A percentile compares a stretch with the other conserved stretches of the same genome.
Conservation (phyloP, 257 asterid genomes). For the Primulina huaijiensis region DNA sequence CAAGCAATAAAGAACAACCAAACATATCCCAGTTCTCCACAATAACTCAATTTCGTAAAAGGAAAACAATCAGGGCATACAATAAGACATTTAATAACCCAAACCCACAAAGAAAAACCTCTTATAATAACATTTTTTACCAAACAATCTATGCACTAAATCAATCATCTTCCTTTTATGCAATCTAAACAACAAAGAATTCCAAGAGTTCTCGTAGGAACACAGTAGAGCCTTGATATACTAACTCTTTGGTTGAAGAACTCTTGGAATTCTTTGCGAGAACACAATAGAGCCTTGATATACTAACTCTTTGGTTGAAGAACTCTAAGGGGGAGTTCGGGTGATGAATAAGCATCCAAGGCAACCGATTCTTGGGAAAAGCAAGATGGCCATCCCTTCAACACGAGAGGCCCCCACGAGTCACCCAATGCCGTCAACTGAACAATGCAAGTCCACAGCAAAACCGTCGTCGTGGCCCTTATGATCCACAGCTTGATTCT, state of each 20-base stretch:
- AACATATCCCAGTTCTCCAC: constrained; percentile 3
- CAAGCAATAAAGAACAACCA: background rate
- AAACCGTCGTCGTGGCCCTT: constrained; percentile 70
- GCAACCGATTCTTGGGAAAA: constrained; percentile 64
- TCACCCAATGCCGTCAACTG: constrained; percentile 87
- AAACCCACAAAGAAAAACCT: background rate
- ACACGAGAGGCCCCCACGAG: constrained; percentile 80
- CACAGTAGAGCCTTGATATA: constrained; percentile 10
- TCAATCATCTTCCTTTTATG: background rate
- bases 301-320: constrained; percentile 93
- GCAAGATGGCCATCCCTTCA: constrained; percentile 93
- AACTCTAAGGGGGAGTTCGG: constrained; percentile 54
- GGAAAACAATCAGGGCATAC: background rate
- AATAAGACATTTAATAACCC: constrained; percentile 18
- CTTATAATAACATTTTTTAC: background rate
- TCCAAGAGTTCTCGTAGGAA: background rate
- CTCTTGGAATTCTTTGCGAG: too few relatives aligned
- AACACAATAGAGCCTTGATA: background rate
- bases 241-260: constrained; percentile 96
- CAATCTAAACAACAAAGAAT: background rate
- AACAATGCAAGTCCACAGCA: constrained; percentile 90
- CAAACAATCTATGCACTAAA: constrained; percentile 5
- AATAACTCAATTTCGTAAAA: constrained; percentile 16
- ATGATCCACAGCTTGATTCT: constrained; percentile 93
- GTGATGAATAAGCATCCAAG: constrained; percentile 53